phyloP scores from a whole-genome alignment of 139 green algal species.

The Coccomyxa sp. region DNA sequence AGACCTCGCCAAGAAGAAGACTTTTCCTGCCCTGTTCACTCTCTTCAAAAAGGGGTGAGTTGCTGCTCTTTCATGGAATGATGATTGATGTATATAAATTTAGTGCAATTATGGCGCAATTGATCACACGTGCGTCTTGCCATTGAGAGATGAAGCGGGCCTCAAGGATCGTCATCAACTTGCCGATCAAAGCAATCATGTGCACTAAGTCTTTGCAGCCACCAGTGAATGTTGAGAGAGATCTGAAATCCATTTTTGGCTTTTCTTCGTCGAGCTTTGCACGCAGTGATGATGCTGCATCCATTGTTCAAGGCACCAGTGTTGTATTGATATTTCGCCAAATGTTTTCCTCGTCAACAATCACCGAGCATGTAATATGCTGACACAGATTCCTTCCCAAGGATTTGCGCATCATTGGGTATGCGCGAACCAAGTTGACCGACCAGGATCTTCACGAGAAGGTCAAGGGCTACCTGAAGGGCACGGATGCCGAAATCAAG shows the following conservation, averaged over 20 bases:
- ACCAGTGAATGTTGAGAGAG: no score
- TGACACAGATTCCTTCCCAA: slow-evolving; percentile 50
- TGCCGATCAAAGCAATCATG: no score
- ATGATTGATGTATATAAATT: neutral
- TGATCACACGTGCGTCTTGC: no score
- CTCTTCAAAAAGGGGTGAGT: slow-evolving; percentile 60
- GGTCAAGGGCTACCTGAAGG: slow-evolving; percentile 45
- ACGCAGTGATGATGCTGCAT: no score
- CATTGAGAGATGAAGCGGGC: no score
- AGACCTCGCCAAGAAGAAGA: slow-evolving; percentile 90
- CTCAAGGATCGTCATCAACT: no score
- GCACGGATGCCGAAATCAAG: slow-evolving; percentile 14
- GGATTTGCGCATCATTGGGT: slow-evolving; percentile 72
- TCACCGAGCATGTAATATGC: neutral
- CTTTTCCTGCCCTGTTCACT: slow-evolving; percentile 77
- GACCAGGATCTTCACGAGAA: slow-evolving; percentile 58
- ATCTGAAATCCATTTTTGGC: no score
- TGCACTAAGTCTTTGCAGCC: no score
- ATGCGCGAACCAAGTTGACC: slow-evolving; percentile 64
- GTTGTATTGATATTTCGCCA: neutral
- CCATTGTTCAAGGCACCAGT: neutral
- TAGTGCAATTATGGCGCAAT: no score
- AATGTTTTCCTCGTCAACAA: neutral
- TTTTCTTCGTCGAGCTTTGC: no score
- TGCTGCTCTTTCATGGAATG: neutral